Base-by-base conservation (phyloP, 1,284 basidiomycete genomes). In the Ustilago xerochloae region DNA sequence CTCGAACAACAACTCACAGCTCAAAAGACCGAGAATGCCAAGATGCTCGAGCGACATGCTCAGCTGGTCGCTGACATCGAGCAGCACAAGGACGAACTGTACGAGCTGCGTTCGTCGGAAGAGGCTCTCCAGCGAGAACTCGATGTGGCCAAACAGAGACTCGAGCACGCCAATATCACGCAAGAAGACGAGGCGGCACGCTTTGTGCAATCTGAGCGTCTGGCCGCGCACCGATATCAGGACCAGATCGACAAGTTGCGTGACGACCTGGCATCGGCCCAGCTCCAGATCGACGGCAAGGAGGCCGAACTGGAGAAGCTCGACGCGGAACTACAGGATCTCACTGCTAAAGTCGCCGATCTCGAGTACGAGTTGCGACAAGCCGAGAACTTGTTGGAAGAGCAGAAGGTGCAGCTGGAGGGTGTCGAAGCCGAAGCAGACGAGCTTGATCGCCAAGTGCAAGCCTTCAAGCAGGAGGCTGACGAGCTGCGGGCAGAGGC, bases 381-480 rank as follows among this genome's bases (percentile, higher is more conserved):
- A 52, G 63, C 70, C 12, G 64, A 71, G 39, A 61, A 56, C 26
- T 20, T 66, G 46, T 48, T 75, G 20, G 77, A 79, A 56, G 65
- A 75, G 54, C 87, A 90, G 47, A 87, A 75, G 38, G 67, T 30
- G 52, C 87, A 87, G 32, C 87, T 91, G 16, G 79, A 82, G 43
- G 70, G 70, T 32, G 72, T 72, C 35, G 63, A 70, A 41, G 60
- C 61, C 15, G 73, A 76, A 33, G 68, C 70, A 22, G 70, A 76
- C 49, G 69, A 76, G 59, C 53, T 70, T 7, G 69, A 70, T 35
- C 73, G 64, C 4, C 70, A 78, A 36, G 56, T 76, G 30, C 71
- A 70, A 43, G 43, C 51, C 10, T 72, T 61, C 59, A 70, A 73
- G 51, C 76, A 81, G 24, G 77, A 84, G 30, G 84, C 88, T 10